These are phyloP conservation scores for Cadophora gregata DNA, from an alignment of 2,329 filamentous ascomycete genomes.

Conservation along the genomic window DNA sequence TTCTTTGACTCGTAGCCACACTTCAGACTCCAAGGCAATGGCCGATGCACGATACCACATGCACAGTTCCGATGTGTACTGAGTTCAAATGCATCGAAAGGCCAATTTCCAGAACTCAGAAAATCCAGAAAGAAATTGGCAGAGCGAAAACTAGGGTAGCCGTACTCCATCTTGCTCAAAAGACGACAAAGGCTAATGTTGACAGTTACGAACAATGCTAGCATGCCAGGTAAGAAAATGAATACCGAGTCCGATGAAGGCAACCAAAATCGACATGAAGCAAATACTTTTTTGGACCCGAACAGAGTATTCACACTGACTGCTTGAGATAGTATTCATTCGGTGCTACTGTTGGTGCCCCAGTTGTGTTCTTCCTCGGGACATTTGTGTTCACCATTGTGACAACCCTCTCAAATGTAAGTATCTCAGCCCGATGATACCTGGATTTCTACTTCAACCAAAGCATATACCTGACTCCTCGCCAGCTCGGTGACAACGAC, in stretches of 20 bases:
- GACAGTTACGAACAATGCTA: conserved; percentile 39
- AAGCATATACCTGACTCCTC: not conserved
- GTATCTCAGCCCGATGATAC: conserved; percentile 34
- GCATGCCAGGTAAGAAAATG: conserved; percentile 24
- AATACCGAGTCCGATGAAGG: not conserved
- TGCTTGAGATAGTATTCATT: conserved; percentile 32
- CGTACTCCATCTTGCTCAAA: too few relatives aligned
- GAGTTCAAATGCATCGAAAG: conserved; percentile 22
- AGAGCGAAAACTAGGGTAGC: conserved; percentile 27
- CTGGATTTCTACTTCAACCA: conserved; percentile 31
- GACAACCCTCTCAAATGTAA: conserved; percentile 25
- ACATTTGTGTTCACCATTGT: conserved; percentile 32
- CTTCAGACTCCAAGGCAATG: conserved; percentile 26
- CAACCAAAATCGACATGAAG: too few relatives aligned
- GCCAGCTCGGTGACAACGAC: conserved; percentile 28
- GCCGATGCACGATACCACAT: conserved; percentile 29
- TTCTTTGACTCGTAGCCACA: not conserved
- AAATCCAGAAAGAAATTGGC: conserved; percentile 27
- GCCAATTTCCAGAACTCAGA: conserved; percentile 19
- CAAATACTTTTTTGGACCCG: too few relatives aligned
- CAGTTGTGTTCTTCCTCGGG: conserved; percentile 35
- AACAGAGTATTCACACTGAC: conserved; percentile 28
- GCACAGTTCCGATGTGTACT: conserved; percentile 21
- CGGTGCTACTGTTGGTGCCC: conserved; percentile 31
- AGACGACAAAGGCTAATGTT: not conserved